Evolutionary conservation across 176 grass and related monocot genomes (phyloP).

Genomic region (Zoysia pacifica): DNA sequence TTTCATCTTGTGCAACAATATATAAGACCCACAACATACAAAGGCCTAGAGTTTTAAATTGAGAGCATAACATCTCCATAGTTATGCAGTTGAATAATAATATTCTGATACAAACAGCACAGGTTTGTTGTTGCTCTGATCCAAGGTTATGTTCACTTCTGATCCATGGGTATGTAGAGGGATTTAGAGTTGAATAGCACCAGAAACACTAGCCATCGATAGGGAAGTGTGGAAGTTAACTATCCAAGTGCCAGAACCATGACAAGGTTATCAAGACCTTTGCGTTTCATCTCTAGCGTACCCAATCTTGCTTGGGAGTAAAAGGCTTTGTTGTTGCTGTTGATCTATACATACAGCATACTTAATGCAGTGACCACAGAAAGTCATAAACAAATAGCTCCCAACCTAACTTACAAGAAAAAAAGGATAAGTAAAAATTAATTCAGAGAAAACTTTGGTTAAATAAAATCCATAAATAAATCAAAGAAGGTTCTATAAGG

Average conservation of each 20-base stretch:
- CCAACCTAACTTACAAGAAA: slow-evolving; percentile 26
- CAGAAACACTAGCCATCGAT: no score
- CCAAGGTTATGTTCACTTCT: neutral
- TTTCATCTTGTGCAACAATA: slow-evolving; percentile 23
- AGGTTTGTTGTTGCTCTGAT: neutral
- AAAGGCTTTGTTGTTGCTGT: neutral
- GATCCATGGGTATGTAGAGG: no score
- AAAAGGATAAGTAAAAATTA: slow-evolving; percentile 2
- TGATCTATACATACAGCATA: neutral
- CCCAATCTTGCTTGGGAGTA: neutral
- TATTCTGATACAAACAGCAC: neutral
- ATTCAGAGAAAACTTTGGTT: neutral
- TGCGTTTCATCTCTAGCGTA: neutral
- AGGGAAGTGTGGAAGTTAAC: neutral
- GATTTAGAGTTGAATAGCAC: neutral
- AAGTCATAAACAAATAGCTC: slow-evolving; percentile 1
- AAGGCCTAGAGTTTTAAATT: slow-evolving; percentile 14
- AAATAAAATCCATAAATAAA: slow-evolving; percentile 7
- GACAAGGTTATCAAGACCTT: neutral
- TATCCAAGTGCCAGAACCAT: neutral
- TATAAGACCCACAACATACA: neutral
- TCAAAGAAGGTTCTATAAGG: slow-evolving; percentile 10
- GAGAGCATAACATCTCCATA: slow-evolving; percentile 6
- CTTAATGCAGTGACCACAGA: neutral
- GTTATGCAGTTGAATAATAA: neutral